These are phyloP conservation scores for Monascus purpureus DNA, from an alignment of 495 filamentous ascomycete genomes.

Conservation along the genomic window DNA sequence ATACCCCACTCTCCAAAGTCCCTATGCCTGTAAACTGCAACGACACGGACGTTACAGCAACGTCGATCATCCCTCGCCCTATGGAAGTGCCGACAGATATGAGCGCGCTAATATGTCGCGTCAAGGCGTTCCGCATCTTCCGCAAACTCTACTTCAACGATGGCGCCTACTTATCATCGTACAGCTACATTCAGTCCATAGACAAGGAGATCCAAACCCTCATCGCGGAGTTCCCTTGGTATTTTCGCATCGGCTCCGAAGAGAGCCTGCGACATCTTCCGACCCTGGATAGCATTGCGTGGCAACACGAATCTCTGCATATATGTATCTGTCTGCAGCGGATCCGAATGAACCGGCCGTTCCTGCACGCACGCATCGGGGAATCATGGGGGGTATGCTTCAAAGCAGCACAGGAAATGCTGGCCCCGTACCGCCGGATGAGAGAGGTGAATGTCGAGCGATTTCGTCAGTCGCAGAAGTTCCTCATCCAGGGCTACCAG, in stretches of 20 bases:
- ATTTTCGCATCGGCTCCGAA: slow-evolving; percentile 1
- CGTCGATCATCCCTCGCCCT: background rate
- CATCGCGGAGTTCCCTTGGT: slow-evolving; percentile 3
- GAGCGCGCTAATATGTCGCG: slow-evolving; percentile 1
- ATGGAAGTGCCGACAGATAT: slow-evolving; percentile 3
- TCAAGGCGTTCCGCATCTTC: slow-evolving; percentile 1
- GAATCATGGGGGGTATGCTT: slow-evolving; percentile 3
- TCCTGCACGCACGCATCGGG: slow-evolving; percentile 4
- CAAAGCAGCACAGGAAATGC: slow-evolving; percentile 3
- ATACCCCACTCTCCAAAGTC: slow-evolving; percentile 3
- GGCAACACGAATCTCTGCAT: slow-evolving; percentile 3
- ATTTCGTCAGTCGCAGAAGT: slow-evolving; percentile 2
- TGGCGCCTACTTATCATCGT: slow-evolving; percentile 1
- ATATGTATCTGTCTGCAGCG: slow-evolving; percentile 3
- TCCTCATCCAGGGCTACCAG: slow-evolving; percentile 2
- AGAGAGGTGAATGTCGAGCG: slow-evolving; percentile 1
- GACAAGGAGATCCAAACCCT: slow-evolving; percentile 2
- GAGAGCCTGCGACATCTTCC: background rate
- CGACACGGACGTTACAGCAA: slow-evolving; percentile 3
- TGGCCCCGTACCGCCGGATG: slow-evolving; percentile 3
- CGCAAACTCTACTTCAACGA: slow-evolving; percentile 2
- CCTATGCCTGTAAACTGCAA: slow-evolving; percentile 3
- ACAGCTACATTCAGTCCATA: slow-evolving; percentile 3
- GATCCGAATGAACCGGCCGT: slow-evolving; percentile 2
- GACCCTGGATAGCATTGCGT: slow-evolving; percentile 1